phyloP scores from a whole-genome alignment of 2,329 filamentous ascomycete species.

The Aspergillus jensenii region DNA sequence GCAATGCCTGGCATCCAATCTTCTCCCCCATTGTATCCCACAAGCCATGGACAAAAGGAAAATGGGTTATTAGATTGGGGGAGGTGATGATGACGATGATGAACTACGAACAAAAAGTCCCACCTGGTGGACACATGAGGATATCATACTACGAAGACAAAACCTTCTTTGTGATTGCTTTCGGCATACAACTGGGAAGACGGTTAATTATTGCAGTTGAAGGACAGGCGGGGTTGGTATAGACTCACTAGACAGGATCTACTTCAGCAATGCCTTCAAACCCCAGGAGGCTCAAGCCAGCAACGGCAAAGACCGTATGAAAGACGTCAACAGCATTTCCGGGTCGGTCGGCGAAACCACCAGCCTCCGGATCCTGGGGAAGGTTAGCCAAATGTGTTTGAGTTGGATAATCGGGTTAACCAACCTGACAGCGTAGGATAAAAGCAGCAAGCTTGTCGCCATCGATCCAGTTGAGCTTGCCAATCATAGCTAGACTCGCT shows the following conservation, averaged over 20 bases:
- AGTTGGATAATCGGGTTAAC: slow-evolving; percentile 11
- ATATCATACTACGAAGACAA: slow-evolving; percentile 41
- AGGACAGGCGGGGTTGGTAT: not conserved
- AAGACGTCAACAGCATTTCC: slow-evolving; percentile 97
- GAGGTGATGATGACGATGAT: slow-evolving; percentile 44
- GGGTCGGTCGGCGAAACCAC: slow-evolving; percentile 86
- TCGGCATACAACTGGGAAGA: slow-evolving; percentile 65
- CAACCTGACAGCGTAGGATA: slow-evolving; percentile 78
- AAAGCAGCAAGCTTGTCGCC: slow-evolving; percentile 73
- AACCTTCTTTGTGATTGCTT: slow-evolving; percentile 61
- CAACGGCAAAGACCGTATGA: slow-evolving; percentile 86
- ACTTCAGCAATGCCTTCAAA: slow-evolving; percentile 76
- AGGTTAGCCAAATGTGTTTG: slow-evolving; percentile 5
- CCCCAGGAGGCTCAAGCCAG: slow-evolving; percentile 80
- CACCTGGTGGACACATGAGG: not conserved
- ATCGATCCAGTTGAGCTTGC: slow-evolving; percentile 89
- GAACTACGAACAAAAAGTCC: not conserved
- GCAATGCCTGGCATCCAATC: slow-evolving; percentile 42
- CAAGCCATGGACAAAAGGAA: slow-evolving; percentile 51
- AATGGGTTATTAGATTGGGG: slow-evolving; percentile 71
- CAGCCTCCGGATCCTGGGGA: slow-evolving; percentile 68
- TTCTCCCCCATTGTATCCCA: slow-evolving; percentile 73
- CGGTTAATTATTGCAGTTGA: slow-evolving; percentile 11
- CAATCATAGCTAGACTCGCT: slow-evolving; percentile 87
- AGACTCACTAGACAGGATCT: slow-evolving; percentile 79